Conservation (phyloP, 441 rosid species). For the Populus hybrid region DNA sequence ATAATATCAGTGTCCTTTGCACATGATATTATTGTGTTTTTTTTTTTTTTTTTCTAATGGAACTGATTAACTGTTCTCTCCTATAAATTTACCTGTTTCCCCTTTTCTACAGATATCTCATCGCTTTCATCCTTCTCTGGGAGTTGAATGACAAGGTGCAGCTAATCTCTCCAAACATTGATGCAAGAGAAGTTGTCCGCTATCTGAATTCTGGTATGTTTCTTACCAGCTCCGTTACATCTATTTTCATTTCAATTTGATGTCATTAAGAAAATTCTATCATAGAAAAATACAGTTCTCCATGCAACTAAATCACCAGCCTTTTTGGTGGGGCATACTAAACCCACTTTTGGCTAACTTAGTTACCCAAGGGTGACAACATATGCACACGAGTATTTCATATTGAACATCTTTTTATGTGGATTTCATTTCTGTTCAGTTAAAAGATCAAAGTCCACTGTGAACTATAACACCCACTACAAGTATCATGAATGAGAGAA, state of each 20-base stretch:
- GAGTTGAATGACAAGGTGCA: slow-evolving; percentile 68
- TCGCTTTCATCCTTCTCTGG: slow-evolving; percentile 81
- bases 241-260: not conserved
- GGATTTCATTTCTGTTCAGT: not conserved
- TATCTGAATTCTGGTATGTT: slow-evolving; percentile 80
- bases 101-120: slow-evolving; percentile 58
- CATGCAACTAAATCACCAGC: not conserved
- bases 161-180: slow-evolving; percentile 65
- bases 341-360: not conserved
- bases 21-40: slow-evolving; percentile 11
- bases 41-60: not conserved
- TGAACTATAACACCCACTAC: not conserved
- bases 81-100: slow-evolving; percentile 8
- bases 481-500: not conserved
- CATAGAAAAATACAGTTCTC: not conserved
- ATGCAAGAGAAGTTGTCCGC: slow-evolving; percentile 49
- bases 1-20: slow-evolving; percentile 23
- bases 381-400: not conserved
- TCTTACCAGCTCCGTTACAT: not conserved
- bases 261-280: not conserved
- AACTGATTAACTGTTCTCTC: not conserved
- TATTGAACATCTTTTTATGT: not conserved
- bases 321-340: not conserved
- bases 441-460: not conserved
- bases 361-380: not conserved